These are phyloP conservation scores for Emergomyces pasteurianus DNA, from an alignment of 2,329 filamentous ascomycete species.

Conservation along the genomic window DNA sequence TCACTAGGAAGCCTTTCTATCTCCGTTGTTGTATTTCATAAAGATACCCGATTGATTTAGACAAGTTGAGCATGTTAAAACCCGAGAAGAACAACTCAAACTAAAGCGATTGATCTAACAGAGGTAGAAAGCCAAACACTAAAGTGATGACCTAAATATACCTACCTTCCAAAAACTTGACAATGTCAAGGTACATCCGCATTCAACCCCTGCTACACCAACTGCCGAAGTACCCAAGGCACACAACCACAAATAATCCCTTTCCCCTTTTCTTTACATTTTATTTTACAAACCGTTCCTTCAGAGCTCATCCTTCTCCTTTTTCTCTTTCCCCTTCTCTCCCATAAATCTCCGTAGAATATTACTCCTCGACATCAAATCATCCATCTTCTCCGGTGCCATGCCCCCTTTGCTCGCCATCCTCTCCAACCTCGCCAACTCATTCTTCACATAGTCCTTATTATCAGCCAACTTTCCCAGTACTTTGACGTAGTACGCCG, in stretches of 20 bases:
- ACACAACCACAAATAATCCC: neutral
- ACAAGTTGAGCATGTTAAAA: neutral
- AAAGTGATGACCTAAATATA: neutral
- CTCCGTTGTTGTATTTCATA: neutral
- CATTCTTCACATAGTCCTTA: slow-evolving; percentile 70
- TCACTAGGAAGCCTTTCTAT: neutral
- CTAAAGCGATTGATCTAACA: neutral
- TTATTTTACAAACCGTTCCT: slow-evolving; percentile 11
- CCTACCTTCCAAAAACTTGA: neutral
- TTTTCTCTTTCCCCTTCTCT: slow-evolving; percentile 43
- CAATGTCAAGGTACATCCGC: neutral
- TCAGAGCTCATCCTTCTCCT: slow-evolving; percentile 60
- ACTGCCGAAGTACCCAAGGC: neutral
- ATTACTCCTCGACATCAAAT: slow-evolving; percentile 76
- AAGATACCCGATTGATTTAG: neutral
- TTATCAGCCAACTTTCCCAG: slow-evolving; percentile 73
- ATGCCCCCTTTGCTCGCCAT: slow-evolving; percentile 79
- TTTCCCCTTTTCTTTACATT: neutral
- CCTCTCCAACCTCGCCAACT: slow-evolving; percentile 65
- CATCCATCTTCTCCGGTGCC: slow-evolving; percentile 74
- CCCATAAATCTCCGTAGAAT: slow-evolving; percentile 67
- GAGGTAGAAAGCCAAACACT: neutral
- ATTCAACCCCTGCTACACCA: neutral
- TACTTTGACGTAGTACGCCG: slow-evolving; percentile 87
- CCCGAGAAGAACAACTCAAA: neutral